Evolutionary conservation across 495 filamentous ascomycete genomes (phyloP).

Genomic region (Aspergillus mulundensis): DNA sequence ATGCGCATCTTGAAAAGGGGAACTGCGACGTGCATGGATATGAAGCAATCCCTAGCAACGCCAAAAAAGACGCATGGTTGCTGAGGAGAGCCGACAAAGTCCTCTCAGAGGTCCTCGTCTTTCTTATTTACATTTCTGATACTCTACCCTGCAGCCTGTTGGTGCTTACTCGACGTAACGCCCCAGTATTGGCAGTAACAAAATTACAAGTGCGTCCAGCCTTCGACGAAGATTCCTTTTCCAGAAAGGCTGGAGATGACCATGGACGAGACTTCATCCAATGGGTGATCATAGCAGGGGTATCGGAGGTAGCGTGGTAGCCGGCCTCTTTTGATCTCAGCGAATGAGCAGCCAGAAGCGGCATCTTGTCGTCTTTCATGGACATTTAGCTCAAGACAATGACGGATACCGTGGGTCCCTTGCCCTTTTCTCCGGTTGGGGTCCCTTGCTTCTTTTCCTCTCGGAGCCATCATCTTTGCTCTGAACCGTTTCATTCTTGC

Average conservation of each 20-base stretch:
- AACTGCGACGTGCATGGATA: constrained; percentile 10
- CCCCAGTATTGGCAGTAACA: constrained; percentile 10
- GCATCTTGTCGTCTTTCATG: constrained; percentile 18
- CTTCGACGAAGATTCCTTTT: constrained; percentile 18
- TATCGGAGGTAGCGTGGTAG: constrained; percentile 25
- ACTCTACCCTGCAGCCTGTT: not conserved
- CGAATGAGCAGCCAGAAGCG: constrained; percentile 31
- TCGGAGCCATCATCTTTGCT: not conserved
- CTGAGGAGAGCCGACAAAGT: constrained; percentile 8
- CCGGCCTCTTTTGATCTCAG: constrained; percentile 24
- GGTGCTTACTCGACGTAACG: constrained; percentile 9
- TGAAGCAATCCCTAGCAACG: constrained; percentile 15
- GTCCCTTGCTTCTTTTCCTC: not conserved
- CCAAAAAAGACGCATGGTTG: constrained; percentile 14
- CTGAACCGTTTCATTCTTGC: constrained; percentile 6
- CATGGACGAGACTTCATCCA: constrained; percentile 28
- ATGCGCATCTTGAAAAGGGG: constrained; percentile 6
- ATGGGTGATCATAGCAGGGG: constrained; percentile 35
- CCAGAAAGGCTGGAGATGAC: constrained; percentile 26
- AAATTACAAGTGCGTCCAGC: constrained; percentile 12
- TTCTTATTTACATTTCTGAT: constrained; percentile 5
- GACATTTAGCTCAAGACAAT: constrained; percentile 17
- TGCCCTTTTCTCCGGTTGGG: not conserved
- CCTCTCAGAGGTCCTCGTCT: not conserved
- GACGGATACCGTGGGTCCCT: constrained; percentile 13